phyloP scores from a whole-genome alignment of 2,329 filamentous ascomycete genomes.

The Tolypocladium guangdongense region DNA sequence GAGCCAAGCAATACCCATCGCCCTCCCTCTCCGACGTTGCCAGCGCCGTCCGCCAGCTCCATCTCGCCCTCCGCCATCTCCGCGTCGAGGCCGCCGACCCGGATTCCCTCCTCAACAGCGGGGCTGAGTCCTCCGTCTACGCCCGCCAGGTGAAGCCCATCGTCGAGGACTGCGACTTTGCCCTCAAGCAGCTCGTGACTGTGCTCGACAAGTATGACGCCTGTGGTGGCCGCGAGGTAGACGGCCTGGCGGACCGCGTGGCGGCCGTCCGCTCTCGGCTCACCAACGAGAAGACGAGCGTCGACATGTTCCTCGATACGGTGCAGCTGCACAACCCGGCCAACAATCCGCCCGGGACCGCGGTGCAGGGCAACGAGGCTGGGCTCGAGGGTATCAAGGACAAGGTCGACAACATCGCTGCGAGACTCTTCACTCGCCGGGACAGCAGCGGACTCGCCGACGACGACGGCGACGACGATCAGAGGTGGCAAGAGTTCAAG shows the following conservation, averaged over 20 bases:
- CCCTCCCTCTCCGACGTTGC: slow-evolving; percentile 40
- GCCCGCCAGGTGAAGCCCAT: slow-evolving; percentile 38
- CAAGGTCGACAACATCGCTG: slow-evolving; percentile 48
- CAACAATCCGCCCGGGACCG: slow-evolving; percentile 19
- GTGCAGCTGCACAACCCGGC: slow-evolving; percentile 40
- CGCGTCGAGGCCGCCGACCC: slow-evolving; percentile 45
- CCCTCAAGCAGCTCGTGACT: slow-evolving; percentile 42
- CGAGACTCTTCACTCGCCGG: slow-evolving; percentile 34
- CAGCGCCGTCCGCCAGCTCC: slow-evolving; percentile 38
- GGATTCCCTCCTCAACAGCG: slow-evolving; percentile 41
- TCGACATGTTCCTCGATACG: slow-evolving; percentile 46
- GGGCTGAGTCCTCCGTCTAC: slow-evolving; percentile 29
- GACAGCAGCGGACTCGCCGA: slow-evolving; percentile 26
- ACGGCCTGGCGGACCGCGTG: slow-evolving; percentile 26
- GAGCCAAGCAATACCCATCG: slow-evolving; percentile 33
- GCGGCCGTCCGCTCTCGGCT: slow-evolving; percentile 34
- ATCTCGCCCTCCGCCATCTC: slow-evolving; percentile 45
- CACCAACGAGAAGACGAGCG: slow-evolving; percentile 37
- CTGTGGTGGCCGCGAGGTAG: slow-evolving; percentile 15
- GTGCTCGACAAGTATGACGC: slow-evolving; percentile 37
- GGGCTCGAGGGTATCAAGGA: slow-evolving; percentile 45
- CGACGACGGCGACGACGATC: slow-evolving; percentile 39
- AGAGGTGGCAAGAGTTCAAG: slow-evolving; percentile 47
- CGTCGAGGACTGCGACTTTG: slow-evolving; percentile 43
- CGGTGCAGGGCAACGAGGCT: slow-evolving; percentile 24